Conservation (phyloP, 768 basidiomycete species). For the Porphyrellus cyaneotinctus region DNA sequence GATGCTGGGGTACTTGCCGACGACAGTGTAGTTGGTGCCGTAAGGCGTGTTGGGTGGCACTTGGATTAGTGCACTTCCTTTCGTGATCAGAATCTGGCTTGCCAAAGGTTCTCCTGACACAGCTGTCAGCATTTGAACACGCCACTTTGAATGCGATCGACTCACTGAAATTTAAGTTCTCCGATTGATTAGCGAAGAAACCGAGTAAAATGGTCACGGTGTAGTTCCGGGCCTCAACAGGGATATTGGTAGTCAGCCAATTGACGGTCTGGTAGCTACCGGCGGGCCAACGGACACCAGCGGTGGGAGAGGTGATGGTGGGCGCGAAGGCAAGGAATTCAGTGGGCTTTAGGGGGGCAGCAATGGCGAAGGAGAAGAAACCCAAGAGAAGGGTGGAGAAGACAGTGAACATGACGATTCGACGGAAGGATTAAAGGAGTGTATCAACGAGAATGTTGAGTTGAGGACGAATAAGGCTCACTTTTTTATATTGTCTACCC, state of each 20-base stretch:
- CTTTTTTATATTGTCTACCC: slow-evolving; percentile 18
- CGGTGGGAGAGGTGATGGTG: slow-evolving; percentile 37
- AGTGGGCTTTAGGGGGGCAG: slow-evolving; percentile 27
- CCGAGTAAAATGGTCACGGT: slow-evolving; percentile 48
- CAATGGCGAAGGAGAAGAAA: slow-evolving; percentile 24
- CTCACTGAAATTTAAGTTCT: slow-evolving; percentile 51
- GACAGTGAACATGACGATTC: slow-evolving; percentile 21
- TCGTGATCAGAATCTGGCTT: slow-evolving; percentile 45
- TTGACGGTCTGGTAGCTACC: slow-evolving; percentile 37
- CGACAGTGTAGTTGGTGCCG: slow-evolving; percentile 54
- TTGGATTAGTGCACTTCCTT: slow-evolving; percentile 45
- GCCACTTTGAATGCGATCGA: neutral
- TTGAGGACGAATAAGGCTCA: neutral
- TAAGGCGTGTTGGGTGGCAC: slow-evolving; percentile 46
- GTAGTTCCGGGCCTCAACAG: slow-evolving; percentile 30
- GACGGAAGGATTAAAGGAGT: slow-evolving; percentile 17
- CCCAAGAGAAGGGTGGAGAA: slow-evolving; percentile 32
- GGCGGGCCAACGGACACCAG: slow-evolving; percentile 33
- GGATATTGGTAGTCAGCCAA: slow-evolving; percentile 41
- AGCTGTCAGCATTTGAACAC: slow-evolving; percentile 5
- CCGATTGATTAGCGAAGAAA: slow-evolving; percentile 32
- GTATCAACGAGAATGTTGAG: slow-evolving; percentile 10
- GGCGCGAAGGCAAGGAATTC: slow-evolving; percentile 40
- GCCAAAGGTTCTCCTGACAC: slow-evolving; percentile 55
- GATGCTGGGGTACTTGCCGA: slow-evolving; percentile 43